Conservation (phyloP, 768 basidiomycete genomes). For the Gautieria morchelliformis region DNA sequence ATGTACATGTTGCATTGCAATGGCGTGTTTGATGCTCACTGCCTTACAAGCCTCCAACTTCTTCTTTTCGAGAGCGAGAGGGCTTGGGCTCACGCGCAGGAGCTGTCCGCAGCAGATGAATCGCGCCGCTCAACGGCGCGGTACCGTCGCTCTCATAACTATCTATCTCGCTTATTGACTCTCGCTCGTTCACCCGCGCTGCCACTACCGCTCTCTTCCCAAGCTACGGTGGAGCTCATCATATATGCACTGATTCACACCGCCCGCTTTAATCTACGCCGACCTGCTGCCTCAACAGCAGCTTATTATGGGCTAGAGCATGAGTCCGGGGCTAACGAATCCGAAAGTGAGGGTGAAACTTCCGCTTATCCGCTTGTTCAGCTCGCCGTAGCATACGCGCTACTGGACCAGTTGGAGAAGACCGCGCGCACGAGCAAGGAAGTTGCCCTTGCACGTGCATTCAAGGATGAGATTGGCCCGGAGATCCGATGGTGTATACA, state of each 20-base stretch:
- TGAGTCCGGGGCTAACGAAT: constrained; percentile 47
- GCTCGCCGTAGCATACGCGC: constrained; percentile 64
- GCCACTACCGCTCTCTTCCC: constrained; percentile 39
- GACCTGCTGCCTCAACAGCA: not conserved
- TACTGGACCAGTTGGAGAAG: constrained; percentile 60
- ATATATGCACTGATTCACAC: constrained; percentile 74
- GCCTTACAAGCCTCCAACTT: constrained; percentile 57
- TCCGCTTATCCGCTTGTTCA: constrained; percentile 43
- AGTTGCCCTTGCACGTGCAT: constrained; percentile 77
- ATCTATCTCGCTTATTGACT: not conserved
- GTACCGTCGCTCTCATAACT: constrained; percentile 70
- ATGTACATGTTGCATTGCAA: constrained; percentile 20
- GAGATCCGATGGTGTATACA: constrained; percentile 92
- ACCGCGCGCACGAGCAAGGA: constrained; percentile 65
- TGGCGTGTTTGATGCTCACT: not conserved
- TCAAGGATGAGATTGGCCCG: constrained; percentile 81
- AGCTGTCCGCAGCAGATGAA: constrained; percentile 47
- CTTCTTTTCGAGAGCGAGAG: constrained; percentile 87
- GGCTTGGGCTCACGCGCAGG: constrained; percentile 85
- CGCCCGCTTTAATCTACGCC: constrained; percentile 64
- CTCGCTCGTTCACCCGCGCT: constrained; percentile 1
- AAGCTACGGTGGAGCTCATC: constrained; percentile 53
- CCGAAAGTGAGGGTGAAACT: constrained; percentile 40
- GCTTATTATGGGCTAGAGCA: not conserved
- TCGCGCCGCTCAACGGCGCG: constrained; percentile 68